phyloP scores from a whole-genome alignment of 495 filamentous ascomycete genomes.

The Podospora comata region DNA sequence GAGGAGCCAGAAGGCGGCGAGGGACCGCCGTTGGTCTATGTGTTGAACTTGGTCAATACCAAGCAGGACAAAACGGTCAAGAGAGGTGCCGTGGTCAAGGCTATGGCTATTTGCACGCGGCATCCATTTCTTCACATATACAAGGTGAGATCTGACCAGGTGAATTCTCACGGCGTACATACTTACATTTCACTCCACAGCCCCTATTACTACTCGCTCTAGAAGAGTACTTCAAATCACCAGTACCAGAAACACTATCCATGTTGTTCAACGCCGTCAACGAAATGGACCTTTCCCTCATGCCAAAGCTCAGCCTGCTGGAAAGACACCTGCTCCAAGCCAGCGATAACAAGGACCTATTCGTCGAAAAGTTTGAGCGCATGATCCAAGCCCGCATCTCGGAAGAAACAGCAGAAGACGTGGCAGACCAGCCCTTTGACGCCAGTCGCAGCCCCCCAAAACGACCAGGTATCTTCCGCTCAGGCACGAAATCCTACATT shows the following conservation, averaged over 20 bases:
- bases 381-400: constrained; percentile 72
- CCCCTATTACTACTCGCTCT: constrained; percentile 90
- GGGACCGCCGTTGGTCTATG: constrained; percentile 93
- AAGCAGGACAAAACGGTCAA: constrained; percentile 91
- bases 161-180: background rate
- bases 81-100: constrained; percentile 91
- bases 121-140: constrained; percentile 99
- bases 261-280: constrained; percentile 90
- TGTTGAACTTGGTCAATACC: constrained; percentile 95
- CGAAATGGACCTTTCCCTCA: constrained; percentile 90
- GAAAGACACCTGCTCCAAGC: constrained; percentile 84
- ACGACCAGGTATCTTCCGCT: constrained; percentile 48
- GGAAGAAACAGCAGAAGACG: constrained; percentile 45
- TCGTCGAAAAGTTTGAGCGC: constrained; percentile 93
- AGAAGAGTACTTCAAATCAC: constrained; percentile 95
- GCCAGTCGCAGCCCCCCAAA: constrained; percentile 48
- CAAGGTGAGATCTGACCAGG: constrained; percentile 58
- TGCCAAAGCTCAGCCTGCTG: constrained; percentile 80
- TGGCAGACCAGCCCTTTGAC: constrained; percentile 43
- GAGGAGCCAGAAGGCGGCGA: constrained; percentile 64
- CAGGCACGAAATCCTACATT: constrained; percentile 53
- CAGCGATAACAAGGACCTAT: constrained; percentile 92
- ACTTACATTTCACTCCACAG: constrained; percentile 45
- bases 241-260: constrained; percentile 83
- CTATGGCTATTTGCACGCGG: constrained; percentile 98